phyloP scores from a whole-genome alignment of 495 filamentous ascomycete species.

The Aspergillus sparsus region DNA sequence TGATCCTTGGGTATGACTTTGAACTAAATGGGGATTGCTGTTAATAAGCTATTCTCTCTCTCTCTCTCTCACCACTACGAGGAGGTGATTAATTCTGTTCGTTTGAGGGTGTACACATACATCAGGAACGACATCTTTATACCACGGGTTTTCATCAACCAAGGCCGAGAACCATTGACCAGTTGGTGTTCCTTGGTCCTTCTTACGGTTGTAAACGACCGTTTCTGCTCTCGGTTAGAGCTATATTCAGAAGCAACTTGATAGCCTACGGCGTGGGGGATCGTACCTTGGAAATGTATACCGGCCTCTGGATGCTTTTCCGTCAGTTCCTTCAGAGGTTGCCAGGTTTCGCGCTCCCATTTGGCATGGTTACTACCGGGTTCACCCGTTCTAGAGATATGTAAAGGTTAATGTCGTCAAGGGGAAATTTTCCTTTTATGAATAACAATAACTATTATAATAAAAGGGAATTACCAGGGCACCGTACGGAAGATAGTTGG shows the following conservation, averaged over 20 bases:
- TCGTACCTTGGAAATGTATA: constrained; percentile 77
- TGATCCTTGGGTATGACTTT: constrained; percentile 54
- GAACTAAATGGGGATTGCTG: constrained; percentile 41
- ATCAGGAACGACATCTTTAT: constrained; percentile 71
- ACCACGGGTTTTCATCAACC: constrained; percentile 76
- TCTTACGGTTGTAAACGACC: constrained; percentile 62
- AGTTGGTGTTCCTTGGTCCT: constrained; percentile 54
- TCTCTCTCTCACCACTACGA: too few relatives aligned
- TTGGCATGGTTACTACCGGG: constrained; percentile 52
- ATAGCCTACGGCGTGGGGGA: background rate
- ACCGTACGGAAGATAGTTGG: constrained; percentile 80
- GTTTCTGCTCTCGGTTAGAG: constrained; percentile 42
- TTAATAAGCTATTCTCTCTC: too few relatives aligned
- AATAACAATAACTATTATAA: background rate
- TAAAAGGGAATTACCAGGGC: constrained; percentile 20
- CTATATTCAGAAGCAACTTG: constrained; percentile 1
- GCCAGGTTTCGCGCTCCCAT: constrained; percentile 71
- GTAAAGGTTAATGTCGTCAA: background rate
- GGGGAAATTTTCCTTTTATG: too few relatives aligned
- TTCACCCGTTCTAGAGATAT: constrained; percentile 49
- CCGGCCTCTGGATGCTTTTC: constrained; percentile 80
- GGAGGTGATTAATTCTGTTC: too few relatives aligned
- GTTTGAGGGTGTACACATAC: constrained; percentile 37
- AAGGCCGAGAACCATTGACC: constrained; percentile 63
- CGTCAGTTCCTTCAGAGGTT: constrained; percentile 63